These are phyloP conservation scores for Aethionema arabicum DNA, from an alignment of 345 rosid species.

Conservation along the genomic window DNA sequence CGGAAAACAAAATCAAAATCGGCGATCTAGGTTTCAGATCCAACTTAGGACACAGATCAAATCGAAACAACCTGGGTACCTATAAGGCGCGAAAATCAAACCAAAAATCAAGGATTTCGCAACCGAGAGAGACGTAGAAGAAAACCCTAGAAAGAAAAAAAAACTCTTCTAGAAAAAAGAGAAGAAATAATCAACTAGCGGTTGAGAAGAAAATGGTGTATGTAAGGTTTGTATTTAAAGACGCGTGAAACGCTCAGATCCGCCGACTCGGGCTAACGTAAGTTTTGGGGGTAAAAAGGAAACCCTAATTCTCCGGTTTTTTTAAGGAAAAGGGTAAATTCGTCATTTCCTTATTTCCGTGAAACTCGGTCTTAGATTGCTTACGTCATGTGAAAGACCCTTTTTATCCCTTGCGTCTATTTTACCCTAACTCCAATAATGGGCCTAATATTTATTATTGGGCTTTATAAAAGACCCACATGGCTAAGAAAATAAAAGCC, in stretches of 20 bases:
- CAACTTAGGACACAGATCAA: background rate
- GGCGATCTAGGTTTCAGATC: conserved; percentile 25
- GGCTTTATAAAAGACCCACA: background rate
- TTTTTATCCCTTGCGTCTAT: conserved; percentile 27
- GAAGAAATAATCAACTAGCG: background rate
- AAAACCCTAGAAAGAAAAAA: conserved; percentile 3
- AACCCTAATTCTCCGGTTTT: conserved; percentile 27
- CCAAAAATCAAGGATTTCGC: background rate
- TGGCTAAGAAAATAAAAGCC: background rate
- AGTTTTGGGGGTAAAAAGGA: conserved; percentile 11
- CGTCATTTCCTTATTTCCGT: conserved; percentile 26
- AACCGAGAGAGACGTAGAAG: background rate
- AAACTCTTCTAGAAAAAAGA: background rate
- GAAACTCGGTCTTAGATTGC: conserved; percentile 36
- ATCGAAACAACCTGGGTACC: background rate
- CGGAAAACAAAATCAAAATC: conserved; percentile 16
- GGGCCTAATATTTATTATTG: conserved; percentile 1
- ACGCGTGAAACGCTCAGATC: conserved; percentile 41
- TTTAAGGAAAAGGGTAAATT: conserved; percentile 8
- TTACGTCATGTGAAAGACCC: conserved; percentile 20
- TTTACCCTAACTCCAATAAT: background rate
- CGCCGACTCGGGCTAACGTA: conserved; percentile 37
- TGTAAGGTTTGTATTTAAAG: conserved; percentile 35
- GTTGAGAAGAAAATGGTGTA: background rate
- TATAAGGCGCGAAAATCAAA: conserved; percentile 26